These are phyloP conservation scores for Paraurostyla sp. DNA, from an alignment of 73 alveolate species.

Conservation along the genomic window DNA sequence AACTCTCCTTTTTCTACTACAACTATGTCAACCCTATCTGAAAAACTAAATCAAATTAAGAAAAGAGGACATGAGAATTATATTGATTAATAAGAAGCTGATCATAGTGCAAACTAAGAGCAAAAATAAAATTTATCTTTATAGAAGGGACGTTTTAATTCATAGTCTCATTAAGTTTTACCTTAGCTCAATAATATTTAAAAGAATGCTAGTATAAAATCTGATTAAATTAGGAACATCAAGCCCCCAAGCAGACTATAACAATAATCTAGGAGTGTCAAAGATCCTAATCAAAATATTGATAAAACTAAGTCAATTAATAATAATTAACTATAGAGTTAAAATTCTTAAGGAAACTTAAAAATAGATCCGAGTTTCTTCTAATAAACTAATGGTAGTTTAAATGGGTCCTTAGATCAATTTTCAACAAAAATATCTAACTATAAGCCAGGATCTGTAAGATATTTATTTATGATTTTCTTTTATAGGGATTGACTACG, in stretches of 20 bases:
- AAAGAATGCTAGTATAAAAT: background rate
- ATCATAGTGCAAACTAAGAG: no score
- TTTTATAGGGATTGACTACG: constrained; percentile 6
- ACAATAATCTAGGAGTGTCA: no score
- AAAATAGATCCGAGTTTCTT: constrained; percentile 27
- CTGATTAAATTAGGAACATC: background rate
- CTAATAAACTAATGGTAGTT: constrained; percentile 19
- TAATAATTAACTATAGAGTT: background rate
- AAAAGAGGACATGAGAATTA: background rate
- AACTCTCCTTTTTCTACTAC: constrained; percentile 9
- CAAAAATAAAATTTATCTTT: background rate
- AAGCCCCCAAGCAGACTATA: background rate
- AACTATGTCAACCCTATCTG: constrained; percentile 47
- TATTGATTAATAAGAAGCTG: background rate
- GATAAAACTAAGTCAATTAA: no score
- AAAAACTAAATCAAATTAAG: background rate
- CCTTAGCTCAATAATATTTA: background rate
- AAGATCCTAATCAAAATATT: background rate
- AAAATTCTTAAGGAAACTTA: background rate
- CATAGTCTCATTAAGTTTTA: constrained; percentile 31
- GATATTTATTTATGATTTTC: background rate
- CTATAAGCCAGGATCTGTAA: constrained; percentile 23
- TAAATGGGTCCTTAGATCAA: constrained; percentile 5
- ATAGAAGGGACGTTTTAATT: background rate
- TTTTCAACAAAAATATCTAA: constrained; percentile 7